A percentile compares a stretch with the other conserved stretches of the same genome.
Evolutionary conservation across 2,329 filamentous ascomycete genomes (phyloP).

Genomic region (Penicillium janthinellum): DNA sequence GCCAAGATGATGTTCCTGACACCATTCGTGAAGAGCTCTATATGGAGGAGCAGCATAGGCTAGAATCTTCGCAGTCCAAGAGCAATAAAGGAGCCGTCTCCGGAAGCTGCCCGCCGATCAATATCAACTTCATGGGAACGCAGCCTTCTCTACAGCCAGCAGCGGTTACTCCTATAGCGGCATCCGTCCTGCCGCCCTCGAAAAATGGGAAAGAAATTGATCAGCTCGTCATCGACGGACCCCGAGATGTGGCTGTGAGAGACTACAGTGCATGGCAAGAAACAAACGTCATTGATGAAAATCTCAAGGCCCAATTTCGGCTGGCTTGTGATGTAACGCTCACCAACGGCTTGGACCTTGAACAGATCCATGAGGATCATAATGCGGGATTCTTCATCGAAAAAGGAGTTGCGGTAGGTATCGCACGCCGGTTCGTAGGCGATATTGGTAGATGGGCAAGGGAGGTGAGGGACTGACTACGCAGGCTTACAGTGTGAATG

Average conservation of each 20-base stretch:
- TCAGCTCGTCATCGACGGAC: slow-evolving; percentile 9
- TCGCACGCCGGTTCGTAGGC: slow-evolving; percentile 15
- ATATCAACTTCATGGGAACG: slow-evolving; percentile 13
- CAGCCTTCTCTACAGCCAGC: neutral
- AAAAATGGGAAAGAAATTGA: neutral
- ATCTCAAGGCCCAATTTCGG: slow-evolving; percentile 16
- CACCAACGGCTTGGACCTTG: slow-evolving; percentile 13
- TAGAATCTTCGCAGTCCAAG: slow-evolving; percentile 13
- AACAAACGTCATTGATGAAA: slow-evolving; percentile 10
- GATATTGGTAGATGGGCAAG: slow-evolving; percentile 15
- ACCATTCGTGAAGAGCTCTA: slow-evolving; percentile 15
- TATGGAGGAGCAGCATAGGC: slow-evolving; percentile 14
- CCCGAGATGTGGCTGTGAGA: slow-evolving; percentile 8
- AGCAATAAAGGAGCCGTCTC: slow-evolving; percentile 2
- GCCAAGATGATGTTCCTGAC: slow-evolving; percentile 11
- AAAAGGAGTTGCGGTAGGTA: slow-evolving; percentile 11
- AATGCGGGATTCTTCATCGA: slow-evolving; percentile 9
- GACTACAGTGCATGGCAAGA: slow-evolving; percentile 12
- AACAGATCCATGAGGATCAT: slow-evolving; percentile 15
- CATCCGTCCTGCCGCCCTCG: no score
- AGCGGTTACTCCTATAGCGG: no score
- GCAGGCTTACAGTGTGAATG: neutral
- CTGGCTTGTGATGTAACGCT: slow-evolving; percentile 15
- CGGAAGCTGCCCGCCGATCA: slow-evolving; percentile 14
- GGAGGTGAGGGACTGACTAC: neutral